phyloP scores from a whole-genome alignment of 345 rosid species.

The Trapa incisa region DNA sequence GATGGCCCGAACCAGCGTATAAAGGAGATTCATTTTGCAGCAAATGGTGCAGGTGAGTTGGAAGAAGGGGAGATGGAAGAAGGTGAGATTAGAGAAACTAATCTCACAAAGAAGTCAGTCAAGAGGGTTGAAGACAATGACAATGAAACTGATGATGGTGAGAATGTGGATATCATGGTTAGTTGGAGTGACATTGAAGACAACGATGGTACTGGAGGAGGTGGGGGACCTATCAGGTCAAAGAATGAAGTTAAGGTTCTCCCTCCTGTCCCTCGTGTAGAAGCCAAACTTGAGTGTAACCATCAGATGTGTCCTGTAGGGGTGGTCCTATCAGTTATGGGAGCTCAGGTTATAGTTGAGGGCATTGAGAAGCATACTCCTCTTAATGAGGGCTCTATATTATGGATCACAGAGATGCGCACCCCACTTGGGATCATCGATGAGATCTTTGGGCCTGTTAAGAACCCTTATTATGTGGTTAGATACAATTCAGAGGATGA shows the following conservation, averaged over 20 bases:
- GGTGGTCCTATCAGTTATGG: slow-evolving; percentile 62
- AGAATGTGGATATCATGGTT: slow-evolving; percentile 31
- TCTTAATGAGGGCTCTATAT: slow-evolving; percentile 69
- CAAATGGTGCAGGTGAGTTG: slow-evolving; percentile 7
- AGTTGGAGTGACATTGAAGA: slow-evolving; percentile 37
- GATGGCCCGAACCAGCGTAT: not conserved
- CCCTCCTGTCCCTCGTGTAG: slow-evolving; percentile 70
- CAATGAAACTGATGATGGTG: not conserved
- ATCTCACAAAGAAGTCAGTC: not conserved
- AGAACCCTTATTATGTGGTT: slow-evolving; percentile 70
- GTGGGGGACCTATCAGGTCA: slow-evolving; percentile 56
- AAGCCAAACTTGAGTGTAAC: slow-evolving; percentile 43
- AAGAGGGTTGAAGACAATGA: not conserved
- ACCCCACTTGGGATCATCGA: slow-evolving; percentile 66
- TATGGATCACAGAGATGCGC: slow-evolving; percentile 67
- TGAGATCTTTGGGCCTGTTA: slow-evolving; percentile 94
- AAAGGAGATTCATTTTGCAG: not conserved
- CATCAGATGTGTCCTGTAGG: slow-evolving; percentile 78
- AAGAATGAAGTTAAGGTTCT: slow-evolving; percentile 71
- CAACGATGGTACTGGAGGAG: slow-evolving; percentile 33
- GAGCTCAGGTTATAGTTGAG: slow-evolving; percentile 74
- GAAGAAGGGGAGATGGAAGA: slow-evolving; percentile 6
- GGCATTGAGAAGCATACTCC: slow-evolving; percentile 74
- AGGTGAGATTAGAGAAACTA: slow-evolving; percentile 16
- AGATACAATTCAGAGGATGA: slow-evolving; percentile 86